Evolutionary conservation across 2,329 filamentous ascomycete genomes (phyloP), one percentile per base, ranked within the genome.

Genomic region (Cercospora nicotianae): DNA sequence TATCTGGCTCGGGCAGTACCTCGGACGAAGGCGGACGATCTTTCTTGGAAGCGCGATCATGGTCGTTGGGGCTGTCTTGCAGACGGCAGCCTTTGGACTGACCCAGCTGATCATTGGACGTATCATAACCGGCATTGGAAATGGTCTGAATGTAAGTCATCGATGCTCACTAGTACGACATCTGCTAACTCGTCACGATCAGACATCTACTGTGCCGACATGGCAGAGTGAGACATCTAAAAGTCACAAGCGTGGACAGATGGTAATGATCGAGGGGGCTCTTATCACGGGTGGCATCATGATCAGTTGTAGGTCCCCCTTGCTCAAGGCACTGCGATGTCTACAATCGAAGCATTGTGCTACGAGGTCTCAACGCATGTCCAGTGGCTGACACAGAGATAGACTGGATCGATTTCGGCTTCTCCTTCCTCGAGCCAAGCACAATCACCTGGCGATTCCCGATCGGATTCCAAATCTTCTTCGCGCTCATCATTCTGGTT

Each of bases 221-320:
- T 86, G 82, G 81, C 83, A 85, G 65, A 81, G 80, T 2, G 83
- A 85, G 74, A 85, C 83, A 64, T 83, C 82, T 51, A 83, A 84
- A 70, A 80, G 83, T 8, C 83, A 86, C 69, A 79, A 80, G 53
- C 80, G 84, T 67, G 75, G 76, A n/a, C 72, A 75, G 65, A 70
- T 77, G 60, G 73, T 78, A 20, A 73, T 77, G 57, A 75, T 78
- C 33, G 83, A 86, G 75, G 83, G 84, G 42, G 78, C 82, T 39
- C 76, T 86, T 69, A 85, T 85, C 66, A 70, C 69, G 1, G 65
- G 67, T 1, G 69, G 70, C 5, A 72, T 70, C 23, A 69, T 70
- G 68, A 65, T 69, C 33, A 81, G 79, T 64, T 84, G 48, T 53
- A 53, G 6, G 48, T 53, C 18, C 23, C 18, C 12, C 18, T n/a